Evolutionary conservation across 2,329 filamentous ascomycete genomes (phyloP), one percentile per base, ranked within the genome.

Genomic region (Ceratocystis destructans): DNA sequence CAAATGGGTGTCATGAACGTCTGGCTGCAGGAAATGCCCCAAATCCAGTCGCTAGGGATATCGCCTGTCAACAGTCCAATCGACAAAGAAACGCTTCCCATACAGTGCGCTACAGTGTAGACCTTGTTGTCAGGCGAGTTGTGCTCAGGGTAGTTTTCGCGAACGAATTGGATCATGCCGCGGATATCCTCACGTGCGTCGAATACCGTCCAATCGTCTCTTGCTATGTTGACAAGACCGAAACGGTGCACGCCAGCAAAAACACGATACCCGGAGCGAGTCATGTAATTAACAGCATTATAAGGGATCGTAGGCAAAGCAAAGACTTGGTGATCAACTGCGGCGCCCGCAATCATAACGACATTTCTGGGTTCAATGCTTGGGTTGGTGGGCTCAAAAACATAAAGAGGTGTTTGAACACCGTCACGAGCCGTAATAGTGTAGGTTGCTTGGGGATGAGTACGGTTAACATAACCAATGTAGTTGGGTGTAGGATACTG

Each of bases 1-100:
- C 83, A 86, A 59, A 82, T 76, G 0, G 83, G 82, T 73, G 86
- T 82, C 77, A 85, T 82, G 72, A 87, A 86, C 1, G 86, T 83
- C 70, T 86, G 83, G 45, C 80, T 83, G 72, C 78, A 80, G 0
- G 79, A 80, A 65, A 87, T 76, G 20, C 84, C 84, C 20, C 76
- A 73, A 70, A 87, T 78, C 82, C 83, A 86, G 50, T 72, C 72
- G 0, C 78, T 70, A 0, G 82, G 81, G 64, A 87, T 82, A 0
- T 80, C 82, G 46, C 84, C 83, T 71, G 85, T 83, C 1, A 87
- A 77, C 0, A 87, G 75, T n/a, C 83, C 84, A 3, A 78, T 75
- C 0, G 81, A 75, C 64, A 83, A 78, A 1, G 84, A 82, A 0
- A 87, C 82, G 55, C 82, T 81, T 31, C 84, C 85, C 78, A 85